phyloP scores from a whole-genome alignment of 2,329 filamentous ascomycete genomes.

The Lachnellula hyalina region DNA sequence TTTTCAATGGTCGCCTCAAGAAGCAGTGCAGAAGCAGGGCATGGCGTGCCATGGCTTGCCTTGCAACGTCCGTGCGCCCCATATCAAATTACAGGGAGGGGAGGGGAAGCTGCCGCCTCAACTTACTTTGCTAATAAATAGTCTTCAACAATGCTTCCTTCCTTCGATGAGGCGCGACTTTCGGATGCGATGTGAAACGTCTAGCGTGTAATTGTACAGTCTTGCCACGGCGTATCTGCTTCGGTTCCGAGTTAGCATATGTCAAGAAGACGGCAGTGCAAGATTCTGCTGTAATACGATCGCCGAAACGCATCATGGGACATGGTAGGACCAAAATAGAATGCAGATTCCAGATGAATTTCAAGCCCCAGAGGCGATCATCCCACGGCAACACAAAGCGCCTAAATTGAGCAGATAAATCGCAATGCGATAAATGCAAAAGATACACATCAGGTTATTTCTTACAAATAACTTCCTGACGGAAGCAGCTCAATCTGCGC shows the following conservation, averaged over 20 bases:
- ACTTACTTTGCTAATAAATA: slow-evolving; percentile 18
- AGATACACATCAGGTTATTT: slow-evolving; percentile 11
- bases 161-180: slow-evolving; percentile 8
- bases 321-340: slow-evolving; percentile 22
- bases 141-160: slow-evolving; percentile 5
- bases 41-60: slow-evolving; percentile 1
- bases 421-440: slow-evolving; percentile 17
- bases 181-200: slow-evolving; percentile 20
- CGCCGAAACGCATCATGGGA: slow-evolving; percentile 21
- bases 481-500: slow-evolving; percentile 3
- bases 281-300: slow-evolving; percentile 17
- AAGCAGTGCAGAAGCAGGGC: slow-evolving; percentile 16
- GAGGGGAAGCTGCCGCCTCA: slow-evolving; percentile 16
- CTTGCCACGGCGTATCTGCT: slow-evolving; percentile 17
- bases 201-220: slow-evolving; percentile 12
- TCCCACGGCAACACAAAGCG: slow-evolving; percentile 13
- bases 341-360: slow-evolving; percentile 11
- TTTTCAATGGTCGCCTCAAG: slow-evolving; percentile 10
- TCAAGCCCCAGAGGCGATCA: slow-evolving; percentile 17
- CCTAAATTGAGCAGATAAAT: slow-evolving; percentile 12
- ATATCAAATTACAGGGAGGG: slow-evolving; percentile 15
- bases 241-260: slow-evolving; percentile 15
- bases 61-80: slow-evolving; percentile 24
- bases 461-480: slow-evolving; percentile 4
- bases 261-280: slow-evolving; percentile 8